A percentile compares a stretch with the other conserved stretches of the same genome.
These are phyloP conservation scores for Neofusicoccum sp. DNA, from an alignment of 2,329 filamentous ascomycete genomes.

Conservation along the genomic window DNA sequence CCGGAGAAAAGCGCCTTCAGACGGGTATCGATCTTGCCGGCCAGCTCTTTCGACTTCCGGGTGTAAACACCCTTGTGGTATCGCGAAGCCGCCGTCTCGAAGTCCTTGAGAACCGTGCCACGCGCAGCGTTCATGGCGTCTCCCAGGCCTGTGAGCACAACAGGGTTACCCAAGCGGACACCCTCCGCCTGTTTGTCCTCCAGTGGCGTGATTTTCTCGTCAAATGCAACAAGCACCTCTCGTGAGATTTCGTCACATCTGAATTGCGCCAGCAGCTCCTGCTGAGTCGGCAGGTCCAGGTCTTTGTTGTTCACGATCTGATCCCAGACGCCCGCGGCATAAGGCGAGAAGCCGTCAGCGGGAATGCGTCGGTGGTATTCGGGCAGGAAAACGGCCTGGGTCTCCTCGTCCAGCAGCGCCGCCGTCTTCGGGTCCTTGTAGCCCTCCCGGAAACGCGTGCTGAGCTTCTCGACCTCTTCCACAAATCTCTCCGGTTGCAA, in stretches of 20 bases:
- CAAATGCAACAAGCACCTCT: conserved; percentile 82
- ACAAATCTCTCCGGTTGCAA: conserved; percentile 90
- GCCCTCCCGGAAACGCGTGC: conserved; percentile 77
- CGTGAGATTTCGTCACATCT: conserved; percentile 94
- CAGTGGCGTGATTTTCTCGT: conserved; percentile 74
- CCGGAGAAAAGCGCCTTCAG: conserved; percentile 84
- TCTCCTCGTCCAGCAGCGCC: conserved; percentile 66
- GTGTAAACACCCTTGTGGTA: conserved; percentile 96
- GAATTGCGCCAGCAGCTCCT: conserved; percentile 95
- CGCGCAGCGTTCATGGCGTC: conserved; percentile 69
- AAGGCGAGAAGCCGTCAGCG: conserved; percentile 92
- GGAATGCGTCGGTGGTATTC: conserved; percentile 96
- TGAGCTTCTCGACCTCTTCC: conserved; percentile 74
- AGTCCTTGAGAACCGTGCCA: conserved; percentile 71
- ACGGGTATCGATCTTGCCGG: conserved; percentile 81
- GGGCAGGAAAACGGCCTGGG: conserved; percentile 79
- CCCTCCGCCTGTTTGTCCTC: conserved; percentile 82
- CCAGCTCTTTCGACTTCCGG: conserved; percentile 80
- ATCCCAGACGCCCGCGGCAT: conserved; percentile 93
- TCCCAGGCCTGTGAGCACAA: conserved; percentile 74
- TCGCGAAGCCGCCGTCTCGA: conserved; percentile 84
- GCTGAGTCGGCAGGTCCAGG: conserved; percentile 91
- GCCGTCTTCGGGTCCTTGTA: conserved; percentile 66
- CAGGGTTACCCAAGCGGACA: conserved; percentile 67
- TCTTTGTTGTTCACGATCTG: conserved; percentile 99